Base-by-base conservation (phyloP, 768 basidiomycete genomes). In the Suillus plorans region DNA sequence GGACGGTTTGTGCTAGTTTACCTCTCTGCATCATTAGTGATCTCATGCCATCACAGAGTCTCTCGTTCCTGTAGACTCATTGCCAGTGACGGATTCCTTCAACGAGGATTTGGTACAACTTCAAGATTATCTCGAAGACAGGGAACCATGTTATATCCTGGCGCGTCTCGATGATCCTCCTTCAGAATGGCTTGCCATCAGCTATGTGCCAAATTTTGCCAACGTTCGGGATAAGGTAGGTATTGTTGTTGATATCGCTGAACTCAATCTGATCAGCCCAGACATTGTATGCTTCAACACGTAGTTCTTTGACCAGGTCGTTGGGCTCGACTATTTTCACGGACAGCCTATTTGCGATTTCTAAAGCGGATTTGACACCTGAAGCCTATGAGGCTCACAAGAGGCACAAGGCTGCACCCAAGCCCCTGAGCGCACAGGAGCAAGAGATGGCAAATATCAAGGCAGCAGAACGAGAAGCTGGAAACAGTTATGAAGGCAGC, bases 241-340 rank as follows among this genome's bases (percentile, higher is more conserved):
- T 34, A 1, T 42, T 36, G 2, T 13, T 68, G 66, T 74, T 65
- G 56, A 60, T 53, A 49, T 47, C 4, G 8, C 16, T 12, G 62
- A 14, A 22, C 57, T 25, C 50, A 55, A 18, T 55, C 56, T 44
- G 50, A 58, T 45, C 34, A 47, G 52, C 36, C 9, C 42, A 95
- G 92, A 96, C 95, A 93, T 80, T 96, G 41, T 95, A 95, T 75
- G 92, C 94, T 25, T 89, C 94, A 4, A 89, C 89, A 1, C 86
- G 92, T 52, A 80, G 81, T 28, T 82, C 87, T 20, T 81, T 95
- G 25, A 81, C 87, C 36, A 92, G 86, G 74, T 80, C 83, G n/a
- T 82, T 96, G 4, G 92, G 92, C 52, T 88, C 94, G 3, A 80
- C 86, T 20, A 74, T 85, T 39, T 92, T 95, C 75, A 83, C 83